phyloP scores from a whole-genome alignment of 257 asterid species.

The Nicotiana noctiflora region DNA sequence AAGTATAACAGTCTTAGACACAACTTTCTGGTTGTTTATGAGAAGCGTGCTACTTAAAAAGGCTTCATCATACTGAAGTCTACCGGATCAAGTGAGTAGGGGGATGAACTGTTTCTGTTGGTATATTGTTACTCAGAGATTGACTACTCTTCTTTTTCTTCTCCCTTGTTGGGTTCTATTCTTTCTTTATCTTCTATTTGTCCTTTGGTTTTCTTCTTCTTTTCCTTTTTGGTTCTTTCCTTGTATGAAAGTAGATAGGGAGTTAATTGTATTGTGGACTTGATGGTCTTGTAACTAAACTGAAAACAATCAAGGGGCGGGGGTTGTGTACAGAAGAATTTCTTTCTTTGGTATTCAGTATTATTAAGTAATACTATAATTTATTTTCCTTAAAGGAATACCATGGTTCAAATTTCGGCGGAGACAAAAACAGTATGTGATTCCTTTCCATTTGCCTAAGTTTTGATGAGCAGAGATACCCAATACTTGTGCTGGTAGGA shows the following conservation, averaged over 20 bases:
- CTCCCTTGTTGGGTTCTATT: slow-evolving; percentile 1
- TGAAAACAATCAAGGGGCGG: neutral
- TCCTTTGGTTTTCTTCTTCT: neutral
- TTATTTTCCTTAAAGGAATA: neutral
- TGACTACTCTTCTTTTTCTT: neutral
- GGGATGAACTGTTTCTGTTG: neutral
- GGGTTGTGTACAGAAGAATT: slow-evolving; percentile 11
- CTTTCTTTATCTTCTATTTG: neutral
- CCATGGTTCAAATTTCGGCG: neutral
- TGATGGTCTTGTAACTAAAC: neutral
- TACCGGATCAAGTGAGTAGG: neutral
- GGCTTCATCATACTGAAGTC: neutral
- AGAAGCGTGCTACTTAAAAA: neutral
- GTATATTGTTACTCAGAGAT: slow-evolving; percentile 2
- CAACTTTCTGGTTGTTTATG: neutral
- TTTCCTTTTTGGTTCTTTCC: slow-evolving; percentile 3
- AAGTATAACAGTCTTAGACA: slow-evolving; percentile 6
- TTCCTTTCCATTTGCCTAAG: neutral
- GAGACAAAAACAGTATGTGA: neutral
- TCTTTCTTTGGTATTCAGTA: neutral
- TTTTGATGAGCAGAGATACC: neutral
- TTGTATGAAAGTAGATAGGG: slow-evolving; percentile 23
- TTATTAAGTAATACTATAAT: neutral
- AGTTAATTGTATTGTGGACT: slow-evolving; percentile 23
- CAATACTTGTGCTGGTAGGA: neutral